Percentiles rank a stretch among this genome's conserved stretches.
These are phyloP conservation scores for Suillus bovinus DNA, from an alignment of 768 basidiomycete species.

Conservation along the genomic window DNA sequence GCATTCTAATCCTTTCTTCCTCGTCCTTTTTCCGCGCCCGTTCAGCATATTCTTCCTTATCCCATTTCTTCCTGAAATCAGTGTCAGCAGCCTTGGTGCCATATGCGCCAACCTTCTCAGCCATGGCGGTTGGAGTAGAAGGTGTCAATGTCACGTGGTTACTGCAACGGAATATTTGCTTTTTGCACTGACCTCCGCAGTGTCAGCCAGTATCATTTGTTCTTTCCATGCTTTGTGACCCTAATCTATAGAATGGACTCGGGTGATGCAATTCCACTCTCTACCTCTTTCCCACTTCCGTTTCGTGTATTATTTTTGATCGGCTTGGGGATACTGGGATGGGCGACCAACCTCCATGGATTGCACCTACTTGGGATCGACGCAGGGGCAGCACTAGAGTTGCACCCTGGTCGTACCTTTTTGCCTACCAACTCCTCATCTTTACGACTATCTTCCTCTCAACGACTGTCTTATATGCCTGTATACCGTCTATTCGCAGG, in stretches of 20 bases:
- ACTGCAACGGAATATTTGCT: background rate
- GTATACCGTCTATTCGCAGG: conserved; percentile 66
- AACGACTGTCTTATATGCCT: conserved; percentile 49
- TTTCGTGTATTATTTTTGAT: conserved; percentile 85
- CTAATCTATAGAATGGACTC: conserved; percentile 30
- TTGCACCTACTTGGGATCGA: conserved; percentile 77
- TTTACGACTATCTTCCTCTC: conserved; percentile 24
- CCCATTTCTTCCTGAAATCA: conserved; percentile 89
- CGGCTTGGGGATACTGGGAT: conserved; percentile 80
- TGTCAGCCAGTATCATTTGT: conserved; percentile 5
- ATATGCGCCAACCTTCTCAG: conserved; percentile 37
- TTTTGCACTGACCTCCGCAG: conserved; percentile 1
- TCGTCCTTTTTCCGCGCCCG: conserved; percentile 79
- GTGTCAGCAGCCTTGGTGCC: conserved; percentile 53
- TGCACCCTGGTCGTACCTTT: conserved; percentile 29
- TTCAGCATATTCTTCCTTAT: conserved; percentile 89
- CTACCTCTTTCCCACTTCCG: conserved; percentile 79
- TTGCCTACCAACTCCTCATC: conserved; percentile 25
- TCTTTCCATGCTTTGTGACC: conserved; percentile 3
- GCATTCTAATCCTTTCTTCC: conserved; percentile 80
- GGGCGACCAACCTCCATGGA: conserved; percentile 92
- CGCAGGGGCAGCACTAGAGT: conserved; percentile 66
- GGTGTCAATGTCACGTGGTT: conserved; percentile 2
- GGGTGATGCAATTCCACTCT: conserved; percentile 45
- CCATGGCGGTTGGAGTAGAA: conserved; percentile 18